Conservation (phyloP, 176 grass and related monocot species). For the Luzula sylvatica region DNA sequence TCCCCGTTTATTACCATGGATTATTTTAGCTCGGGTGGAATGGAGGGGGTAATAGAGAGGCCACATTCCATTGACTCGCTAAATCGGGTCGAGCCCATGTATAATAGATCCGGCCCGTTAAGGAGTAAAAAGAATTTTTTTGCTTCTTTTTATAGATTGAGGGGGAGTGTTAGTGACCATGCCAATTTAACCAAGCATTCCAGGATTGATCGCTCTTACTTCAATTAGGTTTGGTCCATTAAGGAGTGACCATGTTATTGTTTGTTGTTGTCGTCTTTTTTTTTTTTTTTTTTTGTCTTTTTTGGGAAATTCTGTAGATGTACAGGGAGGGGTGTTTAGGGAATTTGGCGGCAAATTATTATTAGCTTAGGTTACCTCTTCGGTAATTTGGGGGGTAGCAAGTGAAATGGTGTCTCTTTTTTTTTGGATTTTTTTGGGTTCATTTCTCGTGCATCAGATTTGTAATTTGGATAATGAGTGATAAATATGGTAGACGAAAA, state of each 20-base stretch:
- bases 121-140: conserved; percentile 51
- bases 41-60: conserved; percentile 35
- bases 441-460: conserved; percentile 51
- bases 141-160: conserved; percentile 47
- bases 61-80: conserved; percentile 27
- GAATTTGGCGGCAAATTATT: too few relatives aligned
- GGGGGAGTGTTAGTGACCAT: conserved; percentile 89
- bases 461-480: conserved; percentile 26
- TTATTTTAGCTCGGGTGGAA: conserved; percentile 72
- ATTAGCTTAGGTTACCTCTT: conserved; percentile 38
- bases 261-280: conserved; percentile 24
- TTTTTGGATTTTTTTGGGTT: conserved; percentile 17
- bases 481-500: conserved; percentile 22
- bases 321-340: too few relatives aligned
- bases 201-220: conserved; percentile 31
- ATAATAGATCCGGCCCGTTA: conserved; percentile 71
- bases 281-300: conserved; percentile 16
- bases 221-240: conserved; percentile 37
- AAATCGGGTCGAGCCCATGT: conserved; percentile 25
- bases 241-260: conserved; percentile 30
- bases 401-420: conserved; percentile 37
- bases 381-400: conserved; percentile 35
- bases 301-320: conserved; percentile 6
- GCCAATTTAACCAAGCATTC: conserved; percentile 35
- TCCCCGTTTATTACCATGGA: conserved; percentile 87